Evolutionary conservation across 1,284 basidiomycete genomes (phyloP).

Genomic region (Pterulicium gracile): DNA sequence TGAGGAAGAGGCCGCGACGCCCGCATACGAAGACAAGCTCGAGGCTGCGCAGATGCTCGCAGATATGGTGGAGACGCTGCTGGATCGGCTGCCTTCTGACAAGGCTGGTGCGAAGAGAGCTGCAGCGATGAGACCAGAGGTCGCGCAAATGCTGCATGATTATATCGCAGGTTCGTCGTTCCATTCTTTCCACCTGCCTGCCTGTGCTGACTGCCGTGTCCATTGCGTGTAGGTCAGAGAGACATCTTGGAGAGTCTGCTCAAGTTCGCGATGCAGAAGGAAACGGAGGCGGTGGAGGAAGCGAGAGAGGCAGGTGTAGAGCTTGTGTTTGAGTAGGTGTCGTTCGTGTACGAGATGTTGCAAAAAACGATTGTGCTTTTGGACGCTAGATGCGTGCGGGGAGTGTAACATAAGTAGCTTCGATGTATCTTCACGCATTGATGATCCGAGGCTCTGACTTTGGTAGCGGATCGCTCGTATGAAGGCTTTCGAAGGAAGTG

Average conservation of each 20-base stretch:
- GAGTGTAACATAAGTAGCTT: too few relatives aligned
- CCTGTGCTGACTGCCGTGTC: slow-evolving; percentile 17
- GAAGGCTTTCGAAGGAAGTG: too few relatives aligned
- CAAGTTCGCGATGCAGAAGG: slow-evolving; percentile 32
- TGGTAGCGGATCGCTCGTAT: too few relatives aligned
- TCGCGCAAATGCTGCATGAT: slow-evolving; percentile 41
- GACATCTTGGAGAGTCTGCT: slow-evolving; percentile 31
- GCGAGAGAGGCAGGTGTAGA: slow-evolving; percentile 43
- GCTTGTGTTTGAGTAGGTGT: slow-evolving; percentile 31
- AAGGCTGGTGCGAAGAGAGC: slow-evolving; percentile 8
- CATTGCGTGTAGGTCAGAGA: slow-evolving; percentile 26
- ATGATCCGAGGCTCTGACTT: too few relatives aligned
- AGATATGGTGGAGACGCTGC: slow-evolving; percentile 50
- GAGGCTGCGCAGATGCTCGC: slow-evolving; percentile 53
- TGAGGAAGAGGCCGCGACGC: slow-evolving; percentile 23
- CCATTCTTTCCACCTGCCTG: slow-evolving; percentile 16
- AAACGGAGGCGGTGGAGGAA: slow-evolving; percentile 28
- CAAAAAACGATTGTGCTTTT: too few relatives aligned
- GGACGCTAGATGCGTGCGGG: too few relatives aligned
- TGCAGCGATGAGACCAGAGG: slow-evolving; percentile 32
- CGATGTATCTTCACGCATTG: too few relatives aligned
- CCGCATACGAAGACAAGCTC: slow-evolving; percentile 43
- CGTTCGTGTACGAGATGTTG: too few relatives aligned
- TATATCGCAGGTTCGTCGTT: slow-evolving; percentile 43
- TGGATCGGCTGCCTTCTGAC: slow-evolving; percentile 37